Base-by-base conservation (phyloP, 2,329 filamentous ascomycete genomes). In the Paramyrothecium roridum region DNA sequence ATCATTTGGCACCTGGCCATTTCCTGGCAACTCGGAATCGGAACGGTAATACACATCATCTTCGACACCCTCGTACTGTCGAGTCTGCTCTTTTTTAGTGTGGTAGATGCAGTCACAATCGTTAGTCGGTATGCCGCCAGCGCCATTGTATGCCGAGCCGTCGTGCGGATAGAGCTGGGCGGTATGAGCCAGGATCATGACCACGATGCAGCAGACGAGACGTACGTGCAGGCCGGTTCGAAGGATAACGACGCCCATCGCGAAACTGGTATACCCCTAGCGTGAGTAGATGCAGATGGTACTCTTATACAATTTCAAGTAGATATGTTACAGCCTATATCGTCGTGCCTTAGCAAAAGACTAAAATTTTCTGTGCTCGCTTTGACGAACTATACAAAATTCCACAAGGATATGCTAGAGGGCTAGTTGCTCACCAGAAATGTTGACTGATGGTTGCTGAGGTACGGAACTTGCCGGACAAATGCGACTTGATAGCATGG, bases 51-150 rank as follows among this genome's bases (percentile, higher is more conserved):
- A 2, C 60, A 65, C 47, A 54, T 66, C 13, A 52, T 65, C 16
- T 62, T 65, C n/a, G 63, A 63, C 46, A 66, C 60, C 3, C 52
- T 66, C 16, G 56, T 64, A 16, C 53, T 66, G 22, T 65, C 63
- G 6, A 63, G 62, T 11, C 53, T 65, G 55, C 55, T 67, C 2
- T 65, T 65, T 46, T 57, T 57, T 21, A 57, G 57, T 30, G 55
- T 59, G 3, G 23, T 53, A 8, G 57, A 59, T 20, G 33, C 52
- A 2, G 48, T 56, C 3, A 17, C 48, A 12, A 56, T 56, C 11
- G n/a, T 56, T 7, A 43, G 22, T 3, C 52, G 52, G 26, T 56
- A 50, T 49, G 48, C 48, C n/a, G 55, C 43, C 33, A 54, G 48
- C 11, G 52, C 48, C 30, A 48, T 54, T 8, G 33, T 50, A 3